Evolutionary conservation across 768 basidiomycete genomes (phyloP).

Genomic region (Tubosaeta sp.): DNA sequence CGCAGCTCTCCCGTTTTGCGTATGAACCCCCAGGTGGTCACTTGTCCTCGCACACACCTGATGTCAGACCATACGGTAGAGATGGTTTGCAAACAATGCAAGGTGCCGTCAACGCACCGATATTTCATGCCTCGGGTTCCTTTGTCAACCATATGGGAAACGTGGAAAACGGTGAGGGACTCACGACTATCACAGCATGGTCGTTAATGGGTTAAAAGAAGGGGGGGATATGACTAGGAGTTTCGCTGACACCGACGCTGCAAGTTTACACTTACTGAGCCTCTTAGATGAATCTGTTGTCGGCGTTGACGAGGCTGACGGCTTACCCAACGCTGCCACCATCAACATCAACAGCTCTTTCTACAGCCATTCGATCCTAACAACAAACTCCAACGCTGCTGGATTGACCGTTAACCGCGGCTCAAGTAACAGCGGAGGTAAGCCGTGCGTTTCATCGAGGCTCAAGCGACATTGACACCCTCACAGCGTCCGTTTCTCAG

Average conservation of each 20-base stretch:
- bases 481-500: not conserved
- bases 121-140: not conserved
- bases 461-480: not conserved
- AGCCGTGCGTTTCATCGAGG: not conserved
- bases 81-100: not conserved
- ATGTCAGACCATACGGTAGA: not conserved
- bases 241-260: not conserved
- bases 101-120: not conserved
- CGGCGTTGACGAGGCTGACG: not conserved
- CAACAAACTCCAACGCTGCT: not conserved
- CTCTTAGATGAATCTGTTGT: not conserved
- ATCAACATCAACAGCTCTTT: not conserved
- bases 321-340: not conserved
- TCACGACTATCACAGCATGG: not conserved
- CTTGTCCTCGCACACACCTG: too few species aligned
- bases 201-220: not conserved
- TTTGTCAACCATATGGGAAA: not conserved
- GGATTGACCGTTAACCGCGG: not conserved
- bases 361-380: not conserved
- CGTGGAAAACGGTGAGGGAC: not conserved
- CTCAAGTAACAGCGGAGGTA: not conserved
- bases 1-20: too few species aligned
- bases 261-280: not conserved
- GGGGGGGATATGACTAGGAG: not conserved
- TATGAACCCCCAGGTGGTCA: too few species aligned